phyloP scores from a whole-genome alignment of 202 grass and related monocot species.

The Setaria italica region DNA sequence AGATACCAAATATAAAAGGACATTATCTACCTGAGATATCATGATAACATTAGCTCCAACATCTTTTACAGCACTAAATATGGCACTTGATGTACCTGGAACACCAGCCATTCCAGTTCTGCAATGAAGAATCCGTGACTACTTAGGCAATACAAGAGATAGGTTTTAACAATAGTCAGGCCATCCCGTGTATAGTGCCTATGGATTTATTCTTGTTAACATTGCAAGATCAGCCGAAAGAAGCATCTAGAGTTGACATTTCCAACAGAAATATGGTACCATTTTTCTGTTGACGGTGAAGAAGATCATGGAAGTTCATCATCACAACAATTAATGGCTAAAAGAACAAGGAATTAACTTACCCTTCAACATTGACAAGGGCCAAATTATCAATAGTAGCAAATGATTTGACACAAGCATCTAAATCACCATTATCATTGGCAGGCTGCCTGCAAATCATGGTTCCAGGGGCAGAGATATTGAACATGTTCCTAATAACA shows the following conservation, averaged over 20 bases:
- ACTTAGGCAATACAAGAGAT: constrained; percentile 38
- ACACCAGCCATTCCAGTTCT: constrained; percentile 99
- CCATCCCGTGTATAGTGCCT: not conserved
- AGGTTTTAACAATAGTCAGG: constrained; percentile 20
- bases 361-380: constrained; percentile 99
- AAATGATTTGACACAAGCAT: constrained; percentile 90
- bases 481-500: constrained; percentile 95
- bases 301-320: constrained; percentile 14
- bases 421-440: constrained; percentile 78
- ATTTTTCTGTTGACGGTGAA: constrained; percentile 10
- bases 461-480: constrained; percentile 84
- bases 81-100: constrained; percentile 92
- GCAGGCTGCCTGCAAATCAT: constrained; percentile 79
- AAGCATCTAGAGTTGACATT: constrained; percentile 15
- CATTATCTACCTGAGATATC: constrained; percentile 86
- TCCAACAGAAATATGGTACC: constrained; percentile 14
- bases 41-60: constrained; percentile 99
- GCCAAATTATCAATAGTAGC: constrained; percentile 97
- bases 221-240: constrained; percentile 23
- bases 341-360: constrained; percentile 37
- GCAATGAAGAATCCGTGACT: constrained; percentile 44
- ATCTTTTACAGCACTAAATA: constrained; percentile 92
- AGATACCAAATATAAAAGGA: constrained; percentile 29
- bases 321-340: not conserved
- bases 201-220: constrained; percentile 13